Percentiles rank a stretch among this genome's conserved stretches.
These are phyloP conservation scores for Arthrobotrys conoides DNA, from an alignment of 2,329 filamentous ascomycete genomes.

Conservation along the genomic window DNA sequence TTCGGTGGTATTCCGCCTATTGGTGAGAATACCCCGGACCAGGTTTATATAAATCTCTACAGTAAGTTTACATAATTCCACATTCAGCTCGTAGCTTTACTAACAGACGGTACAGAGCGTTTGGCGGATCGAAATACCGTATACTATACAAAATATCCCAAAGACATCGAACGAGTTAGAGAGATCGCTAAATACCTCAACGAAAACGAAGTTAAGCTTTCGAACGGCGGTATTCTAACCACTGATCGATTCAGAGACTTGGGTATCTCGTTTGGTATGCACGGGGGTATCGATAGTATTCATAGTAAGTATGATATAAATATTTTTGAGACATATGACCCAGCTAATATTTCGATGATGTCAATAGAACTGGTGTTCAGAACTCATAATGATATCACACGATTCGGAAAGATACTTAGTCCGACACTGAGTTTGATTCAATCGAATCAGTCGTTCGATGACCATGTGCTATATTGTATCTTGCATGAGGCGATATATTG, in stretches of 20 bases:
- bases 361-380: slow-evolving; percentile 73
- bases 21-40: slow-evolving; percentile 75
- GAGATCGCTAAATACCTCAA: slow-evolving; percentile 77
- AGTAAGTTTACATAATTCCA: slow-evolving; percentile 14
- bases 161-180: slow-evolving; percentile 79
- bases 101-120: slow-evolving; percentile 1
- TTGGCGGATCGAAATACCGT: slow-evolving; percentile 74
- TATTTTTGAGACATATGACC: neutral
- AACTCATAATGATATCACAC: slow-evolving; percentile 79
- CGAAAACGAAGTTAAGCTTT: slow-evolving; percentile 75
- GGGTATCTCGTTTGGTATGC: slow-evolving; percentile 82
- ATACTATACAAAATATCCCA: slow-evolving; percentile 88
- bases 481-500: slow-evolving; percentile 92
- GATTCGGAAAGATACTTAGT: slow-evolving; percentile 81
- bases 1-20: slow-evolving; percentile 84
- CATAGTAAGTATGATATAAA: slow-evolving; percentile 70
- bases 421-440: slow-evolving; percentile 80
- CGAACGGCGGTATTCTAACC: slow-evolving; percentile 80
- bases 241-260: slow-evolving; percentile 81
- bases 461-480: slow-evolving; percentile 84
- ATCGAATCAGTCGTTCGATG: slow-evolving; percentile 78
- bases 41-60: slow-evolving; percentile 75
- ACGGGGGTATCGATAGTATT: slow-evolving; percentile 82
- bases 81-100: neutral
- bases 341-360: neutral